These are phyloP conservation scores for Epichloe gansuensis DNA, from an alignment of 2,329 filamentous ascomycete species.

Conservation along the genomic window DNA sequence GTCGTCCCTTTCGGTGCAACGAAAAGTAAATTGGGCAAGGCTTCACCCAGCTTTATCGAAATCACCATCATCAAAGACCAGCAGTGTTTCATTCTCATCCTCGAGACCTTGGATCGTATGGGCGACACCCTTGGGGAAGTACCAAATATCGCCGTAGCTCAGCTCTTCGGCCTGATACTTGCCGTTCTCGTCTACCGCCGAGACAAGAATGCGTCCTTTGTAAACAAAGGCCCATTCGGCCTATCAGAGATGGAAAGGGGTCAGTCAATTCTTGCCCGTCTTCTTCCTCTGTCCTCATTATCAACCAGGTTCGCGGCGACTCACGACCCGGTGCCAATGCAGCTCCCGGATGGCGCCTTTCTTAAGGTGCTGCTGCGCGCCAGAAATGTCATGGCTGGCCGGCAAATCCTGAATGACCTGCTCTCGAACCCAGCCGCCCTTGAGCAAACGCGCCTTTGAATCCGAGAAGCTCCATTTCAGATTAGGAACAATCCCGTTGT, in stretches of 20 bases:
- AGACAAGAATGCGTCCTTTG: constrained; percentile 42
- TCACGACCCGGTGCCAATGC: constrained; percentile 55
- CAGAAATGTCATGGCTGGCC: constrained; percentile 52
- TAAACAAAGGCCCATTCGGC: constrained; percentile 58
- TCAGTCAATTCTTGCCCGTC: neutral
- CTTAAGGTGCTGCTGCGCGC: constrained; percentile 54
- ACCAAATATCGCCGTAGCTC: constrained; percentile 53
- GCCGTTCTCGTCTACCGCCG: constrained; percentile 51
- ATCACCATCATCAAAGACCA: constrained; percentile 54
- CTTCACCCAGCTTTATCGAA: constrained; percentile 49
- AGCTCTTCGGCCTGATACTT: constrained; percentile 42
- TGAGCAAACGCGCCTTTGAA: constrained; percentile 48
- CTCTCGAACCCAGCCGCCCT: constrained; percentile 54
- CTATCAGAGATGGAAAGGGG: constrained; percentile 19
- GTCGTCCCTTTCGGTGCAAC: neutral
- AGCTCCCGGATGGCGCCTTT: constrained; percentile 55
- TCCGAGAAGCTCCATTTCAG: constrained; percentile 60
- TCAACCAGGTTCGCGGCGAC: constrained; percentile 16
- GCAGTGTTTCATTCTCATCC: constrained; percentile 55
- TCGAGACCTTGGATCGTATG: constrained; percentile 53
- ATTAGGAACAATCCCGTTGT: constrained; percentile 52
- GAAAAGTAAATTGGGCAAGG: neutral
- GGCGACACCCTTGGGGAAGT: constrained; percentile 53
- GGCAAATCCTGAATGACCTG: constrained; percentile 57
- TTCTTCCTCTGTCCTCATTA: neutral